phyloP scores from a whole-genome alignment of 257 asterid species.

The Thymus quinquecostatus region DNA sequence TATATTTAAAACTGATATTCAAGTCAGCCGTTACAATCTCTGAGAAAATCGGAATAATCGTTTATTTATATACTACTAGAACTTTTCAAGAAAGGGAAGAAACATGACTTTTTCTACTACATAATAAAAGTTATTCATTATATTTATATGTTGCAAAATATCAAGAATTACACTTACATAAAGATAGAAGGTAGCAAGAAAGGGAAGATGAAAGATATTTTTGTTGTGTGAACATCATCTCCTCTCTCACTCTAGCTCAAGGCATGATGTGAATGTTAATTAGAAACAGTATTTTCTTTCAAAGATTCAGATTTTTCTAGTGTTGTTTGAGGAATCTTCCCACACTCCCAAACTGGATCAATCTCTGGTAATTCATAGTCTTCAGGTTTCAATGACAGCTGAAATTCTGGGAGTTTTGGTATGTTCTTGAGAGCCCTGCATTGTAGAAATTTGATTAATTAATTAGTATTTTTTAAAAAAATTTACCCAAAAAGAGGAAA shows the following conservation, averaged over 20 bases:
- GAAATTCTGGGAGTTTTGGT: conserved; percentile 84
- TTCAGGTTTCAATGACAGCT: conserved; percentile 77
- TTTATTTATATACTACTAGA: neutral
- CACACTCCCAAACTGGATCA: conserved; percentile 63
- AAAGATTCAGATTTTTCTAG: conserved; percentile 39
- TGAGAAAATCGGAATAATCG: neutral
- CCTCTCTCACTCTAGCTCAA: neutral
- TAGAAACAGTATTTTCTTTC: neutral
- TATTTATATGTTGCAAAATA: conserved; percentile 7
- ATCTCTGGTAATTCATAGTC: conserved; percentile 64
- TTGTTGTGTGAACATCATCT: neutral
- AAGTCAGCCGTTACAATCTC: conserved; percentile 1
- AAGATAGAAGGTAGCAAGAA: neutral
- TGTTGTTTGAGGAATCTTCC: conserved; percentile 44
- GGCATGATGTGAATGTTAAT: neutral
- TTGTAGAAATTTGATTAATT: neutral
- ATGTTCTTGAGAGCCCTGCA: conserved; percentile 52
- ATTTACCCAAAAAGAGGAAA: neutral
- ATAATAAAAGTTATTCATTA: neutral
- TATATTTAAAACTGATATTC: neutral
- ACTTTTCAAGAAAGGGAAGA: neutral
- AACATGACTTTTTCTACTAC: neutral
- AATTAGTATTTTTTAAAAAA: too few relatives aligned
- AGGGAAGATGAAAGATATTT: neutral
- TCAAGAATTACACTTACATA: conserved; percentile 14